These are phyloP conservation scores for Fusarium solani-melongenae DNA, from an alignment of 2,329 filamentous ascomycete species.

Conservation along the genomic window DNA sequence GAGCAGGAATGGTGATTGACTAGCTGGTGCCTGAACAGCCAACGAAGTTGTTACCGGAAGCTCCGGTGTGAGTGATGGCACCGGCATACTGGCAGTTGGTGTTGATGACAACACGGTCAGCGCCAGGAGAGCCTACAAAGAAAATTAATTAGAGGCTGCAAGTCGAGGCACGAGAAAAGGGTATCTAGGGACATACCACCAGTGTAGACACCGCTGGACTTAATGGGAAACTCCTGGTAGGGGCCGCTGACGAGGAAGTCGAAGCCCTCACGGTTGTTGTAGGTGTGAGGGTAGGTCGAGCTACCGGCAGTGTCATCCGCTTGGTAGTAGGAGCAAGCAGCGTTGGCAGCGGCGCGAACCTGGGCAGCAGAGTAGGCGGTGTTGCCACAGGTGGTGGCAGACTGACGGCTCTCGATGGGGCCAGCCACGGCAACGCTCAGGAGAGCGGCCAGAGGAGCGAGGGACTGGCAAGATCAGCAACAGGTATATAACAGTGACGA, in stretches of 20 bases:
- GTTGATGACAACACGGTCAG: conserved; percentile 73
- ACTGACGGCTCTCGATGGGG: conserved; percentile 40
- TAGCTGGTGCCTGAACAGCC: conserved; percentile 58
- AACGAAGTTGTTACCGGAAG: conserved; percentile 75
- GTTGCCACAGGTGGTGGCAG: conserved; percentile 46
- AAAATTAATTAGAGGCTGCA: background rate
- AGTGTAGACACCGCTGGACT: conserved; percentile 47
- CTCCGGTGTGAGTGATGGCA: conserved; percentile 77
- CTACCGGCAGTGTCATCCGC: conserved; percentile 39
- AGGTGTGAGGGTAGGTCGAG: conserved; percentile 52
- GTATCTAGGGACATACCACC: conserved; percentile 45
- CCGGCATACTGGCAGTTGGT: conserved; percentile 69
- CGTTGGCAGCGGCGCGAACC: conserved; percentile 43
- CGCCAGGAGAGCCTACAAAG: conserved; percentile 60
- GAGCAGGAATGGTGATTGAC: conserved; percentile 44
- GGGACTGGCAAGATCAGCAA: conserved; percentile 15
- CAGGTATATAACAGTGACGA: too few relatives aligned
- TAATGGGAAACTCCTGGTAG: conserved; percentile 55
- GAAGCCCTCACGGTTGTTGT: conserved; percentile 54
- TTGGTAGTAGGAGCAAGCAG: conserved; percentile 42
- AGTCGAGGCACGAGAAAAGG: fast-evolving
- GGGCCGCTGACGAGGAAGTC: conserved; percentile 47
- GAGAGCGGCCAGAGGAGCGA: conserved; percentile 44
- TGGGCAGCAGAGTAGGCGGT: conserved; percentile 42
- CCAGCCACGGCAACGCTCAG: conserved; percentile 43